Evolutionary conservation across 345 rosid genomes (phyloP).

Genomic region (Brassica napus): Da-Ae NC_063435.1:6308501-6309000

Average conservation of each 20-base stretch:
- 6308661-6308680: conserved; percentile 6
- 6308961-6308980: background rate
- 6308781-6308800: conserved; percentile 20
- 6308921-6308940: background rate
- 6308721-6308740: conserved; percentile 15
- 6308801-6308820: conserved; percentile 11
- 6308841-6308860: conserved; percentile 17
- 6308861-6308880: background rate
- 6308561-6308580: background rate
- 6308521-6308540: background rate
- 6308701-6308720: conserved; percentile 2
- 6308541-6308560: background rate
- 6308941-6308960: background rate
- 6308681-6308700: conserved; percentile 20
- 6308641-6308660: conserved; percentile 29
- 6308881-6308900: conserved; percentile 4
- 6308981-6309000: background rate
- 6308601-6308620: background rate
- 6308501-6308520: background rate
- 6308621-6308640: conserved; percentile 23
- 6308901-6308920: background rate
- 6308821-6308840: conserved; percentile 21
- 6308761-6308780: background rate
- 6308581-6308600: conserved; percentile 5
- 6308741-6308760: background rate